phyloP scores from a whole-genome alignment of 345 rosid genomes.

The Eucalyptus shirleyi region DNA sequence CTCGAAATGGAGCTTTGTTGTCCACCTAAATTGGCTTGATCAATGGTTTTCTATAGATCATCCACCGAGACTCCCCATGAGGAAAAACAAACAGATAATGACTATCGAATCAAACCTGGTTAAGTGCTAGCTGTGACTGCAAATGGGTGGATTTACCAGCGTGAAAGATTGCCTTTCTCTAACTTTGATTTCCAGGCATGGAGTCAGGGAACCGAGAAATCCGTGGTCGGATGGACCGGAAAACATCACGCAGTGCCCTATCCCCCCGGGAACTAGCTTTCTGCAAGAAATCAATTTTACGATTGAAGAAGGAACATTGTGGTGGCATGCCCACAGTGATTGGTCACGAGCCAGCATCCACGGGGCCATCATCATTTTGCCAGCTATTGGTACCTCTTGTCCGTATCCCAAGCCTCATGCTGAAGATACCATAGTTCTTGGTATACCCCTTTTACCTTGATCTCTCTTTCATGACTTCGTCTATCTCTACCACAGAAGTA shows the following conservation, averaged over 20 bases:
- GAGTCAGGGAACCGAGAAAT: conserved; percentile 14
- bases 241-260: conserved; percentile 16
- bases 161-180: background rate
- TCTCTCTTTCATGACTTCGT: background rate
- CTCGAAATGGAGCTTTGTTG: background rate
- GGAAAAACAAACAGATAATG: background rate
- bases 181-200: conserved; percentile 6
- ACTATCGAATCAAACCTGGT: background rate
- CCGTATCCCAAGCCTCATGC: background rate
- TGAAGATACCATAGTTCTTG: conserved; percentile 2
- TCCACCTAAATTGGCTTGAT: background rate
- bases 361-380: conserved; percentile 7
- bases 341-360: conserved; percentile 30
- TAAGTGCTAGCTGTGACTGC: background rate
- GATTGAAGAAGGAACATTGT: conserved; percentile 15
- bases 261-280: background rate
- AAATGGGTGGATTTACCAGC: background rate
- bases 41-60: background rate
- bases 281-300: conserved; percentile 6
- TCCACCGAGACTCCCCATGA: background rate
- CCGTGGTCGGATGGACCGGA: conserved; percentile 24
- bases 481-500: background rate
- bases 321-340: conserved; percentile 49
- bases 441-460: background rate
- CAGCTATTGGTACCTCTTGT: background rate